Conservation (phyloP, 495 filamentous ascomycete species). For the Podospora conica region DNA sequence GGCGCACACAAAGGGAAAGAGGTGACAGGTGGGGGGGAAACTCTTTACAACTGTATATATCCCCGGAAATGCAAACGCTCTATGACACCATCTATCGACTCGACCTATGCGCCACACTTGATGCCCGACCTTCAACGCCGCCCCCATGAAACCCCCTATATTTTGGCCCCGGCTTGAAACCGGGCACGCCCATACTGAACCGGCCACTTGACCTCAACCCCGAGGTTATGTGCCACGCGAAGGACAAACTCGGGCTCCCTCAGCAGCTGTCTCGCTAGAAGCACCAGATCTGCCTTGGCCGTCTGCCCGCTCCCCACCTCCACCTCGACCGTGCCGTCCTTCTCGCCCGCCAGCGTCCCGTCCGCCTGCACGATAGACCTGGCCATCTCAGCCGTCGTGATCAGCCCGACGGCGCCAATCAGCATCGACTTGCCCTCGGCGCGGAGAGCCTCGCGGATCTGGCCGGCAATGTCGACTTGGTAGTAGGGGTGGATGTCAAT, state of each 20-base stretch:
- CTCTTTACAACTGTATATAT: not conserved
- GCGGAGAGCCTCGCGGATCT: conserved; percentile 51
- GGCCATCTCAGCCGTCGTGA: conserved; percentile 59
- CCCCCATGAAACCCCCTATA: not conserved
- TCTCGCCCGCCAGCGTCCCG: conserved; percentile 21
- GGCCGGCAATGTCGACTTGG: conserved; percentile 58
- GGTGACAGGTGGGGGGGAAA: not conserved
- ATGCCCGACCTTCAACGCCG: not conserved
- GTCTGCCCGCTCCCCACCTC: not conserved
- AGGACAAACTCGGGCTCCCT: conserved; percentile 64
- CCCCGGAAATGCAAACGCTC: not conserved
- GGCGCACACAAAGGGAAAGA: not conserved
- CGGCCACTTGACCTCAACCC: conserved; percentile 51
- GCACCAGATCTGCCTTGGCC: conserved; percentile 56
- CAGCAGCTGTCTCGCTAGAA: conserved; percentile 59
- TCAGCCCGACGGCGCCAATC: conserved; percentile 68
- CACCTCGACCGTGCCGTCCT: conserved; percentile 20
- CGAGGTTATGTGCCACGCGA: conserved; percentile 52
- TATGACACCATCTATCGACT: not conserved
- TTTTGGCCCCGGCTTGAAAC: not conserved
- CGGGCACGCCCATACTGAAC: conserved; percentile 41
- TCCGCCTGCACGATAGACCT: conserved; percentile 49
- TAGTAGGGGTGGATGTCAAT: conserved; percentile 52
- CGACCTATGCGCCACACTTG: not conserved
- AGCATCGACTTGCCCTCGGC: conserved; percentile 49